phyloP scores from a whole-genome alignment of 2,329 filamentous ascomycete species.

The Stromatinia cepivora region DNA sequence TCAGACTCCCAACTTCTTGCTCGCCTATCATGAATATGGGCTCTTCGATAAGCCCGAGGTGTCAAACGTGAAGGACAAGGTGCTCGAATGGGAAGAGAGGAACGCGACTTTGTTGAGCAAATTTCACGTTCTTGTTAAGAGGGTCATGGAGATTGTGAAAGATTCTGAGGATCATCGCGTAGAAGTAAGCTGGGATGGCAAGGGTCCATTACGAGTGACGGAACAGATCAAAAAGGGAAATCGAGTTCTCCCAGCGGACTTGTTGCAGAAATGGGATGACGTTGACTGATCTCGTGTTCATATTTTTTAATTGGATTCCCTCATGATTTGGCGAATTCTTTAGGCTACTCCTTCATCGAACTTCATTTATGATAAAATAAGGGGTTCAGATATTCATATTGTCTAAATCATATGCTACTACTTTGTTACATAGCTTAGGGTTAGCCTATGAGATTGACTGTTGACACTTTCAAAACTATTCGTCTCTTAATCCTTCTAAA shows the following conservation, averaged over 20 bases:
- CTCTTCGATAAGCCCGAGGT: constrained; percentile 43
- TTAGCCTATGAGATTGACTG: neutral
- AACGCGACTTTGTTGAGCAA: constrained; percentile 27
- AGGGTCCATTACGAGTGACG: constrained; percentile 30
- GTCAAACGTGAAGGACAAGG: constrained; percentile 24
- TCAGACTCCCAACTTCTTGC: constrained; percentile 53
- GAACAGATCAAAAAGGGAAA: constrained; percentile 31
- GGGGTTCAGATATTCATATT: neutral
- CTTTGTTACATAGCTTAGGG: neutral
- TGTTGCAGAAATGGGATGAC: constrained; percentile 21
- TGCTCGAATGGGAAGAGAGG: constrained; percentile 29
- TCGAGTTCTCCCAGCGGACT: constrained; percentile 32
- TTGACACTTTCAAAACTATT: neutral
- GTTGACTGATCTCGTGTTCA: neutral
- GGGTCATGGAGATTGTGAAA: constrained; percentile 31
- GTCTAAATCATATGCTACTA: neutral
- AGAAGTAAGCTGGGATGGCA: constrained; percentile 28
- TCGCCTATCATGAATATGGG: constrained; percentile 50
- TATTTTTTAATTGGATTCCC: neutral
- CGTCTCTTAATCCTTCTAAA: neutral
- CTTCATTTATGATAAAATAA: neutral
- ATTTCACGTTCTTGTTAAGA: constrained; percentile 32
- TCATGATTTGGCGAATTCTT: neutral
- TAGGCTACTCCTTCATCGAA: no score
- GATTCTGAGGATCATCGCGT: constrained; percentile 27